Base-by-base conservation (phyloP, 768 basidiomycete genomes). In the Termitomyces sp. region DNA sequence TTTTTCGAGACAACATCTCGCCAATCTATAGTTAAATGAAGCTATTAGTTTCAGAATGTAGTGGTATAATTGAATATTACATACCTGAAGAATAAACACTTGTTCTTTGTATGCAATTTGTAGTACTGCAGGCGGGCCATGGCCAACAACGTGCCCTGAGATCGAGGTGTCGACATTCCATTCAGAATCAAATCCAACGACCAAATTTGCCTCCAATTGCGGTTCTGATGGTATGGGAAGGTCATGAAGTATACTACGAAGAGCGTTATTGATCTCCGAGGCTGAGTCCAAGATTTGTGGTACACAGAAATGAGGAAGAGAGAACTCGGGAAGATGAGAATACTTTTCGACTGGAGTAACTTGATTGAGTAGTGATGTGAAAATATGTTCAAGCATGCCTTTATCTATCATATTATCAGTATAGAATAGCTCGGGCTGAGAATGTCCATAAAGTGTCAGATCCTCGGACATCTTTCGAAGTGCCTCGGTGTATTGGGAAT, bases 131-230 rank as follows among this genome's bases (percentile, higher is more conserved):
- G 63, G 64, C 18, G 56, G 65, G 40, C 68, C 57, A 32, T 55
- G 52, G 1, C 63, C 60, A 28, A 18, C n/a, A 46, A 68, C 58
- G 18, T 55, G 28, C 13, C 70, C 67, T 24, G 59, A 48, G 12
- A 51, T 42, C 7, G 60, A 60, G 20, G 69, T 28, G 13, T 67
- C 62, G 18, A 71, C 64, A 61, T 73, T 72, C 67, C 68, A 72
- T 58, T 71, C 69, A 0, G 65, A 28, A 58, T 70, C 66, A 64
- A 67, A 68, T 11, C 28, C 28, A 28, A 28, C 4, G 4, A 28
- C 28, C 4, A 28, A 28, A 2, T 4, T 28, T 28, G 28, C 28
- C 28, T 28, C 28, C 28, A 4, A 28, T 28, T 28, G 28, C 4
- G 28, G 28, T 28, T 28, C 28, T 28, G 28, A 28, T 28, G 28